These are phyloP conservation scores for Cladophialophora chaetospira DNA, from an alignment of 2,329 filamentous ascomycete genomes.

Conservation along the genomic window DNA sequence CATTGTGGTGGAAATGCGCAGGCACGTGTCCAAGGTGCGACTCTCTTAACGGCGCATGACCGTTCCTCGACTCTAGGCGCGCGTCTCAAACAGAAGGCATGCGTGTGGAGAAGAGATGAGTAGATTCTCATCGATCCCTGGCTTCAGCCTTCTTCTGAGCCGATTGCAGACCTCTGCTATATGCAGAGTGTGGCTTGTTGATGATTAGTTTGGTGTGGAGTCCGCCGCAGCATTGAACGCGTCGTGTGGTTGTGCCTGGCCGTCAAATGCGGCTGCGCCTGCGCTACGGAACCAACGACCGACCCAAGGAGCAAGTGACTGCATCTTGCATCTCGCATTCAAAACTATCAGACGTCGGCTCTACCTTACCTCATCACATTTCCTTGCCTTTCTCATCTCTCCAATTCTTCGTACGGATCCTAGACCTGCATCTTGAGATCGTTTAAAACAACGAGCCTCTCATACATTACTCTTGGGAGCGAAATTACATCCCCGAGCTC, in stretches of 20 bases:
- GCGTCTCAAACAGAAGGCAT: no score
- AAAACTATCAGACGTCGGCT: conserved; percentile 6
- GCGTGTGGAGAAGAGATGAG: no score
- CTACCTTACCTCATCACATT: conserved; percentile 22
- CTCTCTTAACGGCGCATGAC: not conserved
- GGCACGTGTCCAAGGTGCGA: conserved; percentile 8
- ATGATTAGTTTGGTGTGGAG: conserved; percentile 3
- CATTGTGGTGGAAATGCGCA: conserved; percentile 51
- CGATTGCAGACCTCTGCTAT: no score
- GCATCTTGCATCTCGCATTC: conserved; percentile 10
- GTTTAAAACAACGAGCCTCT: not conserved
- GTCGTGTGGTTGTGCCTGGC: conserved; percentile 14
- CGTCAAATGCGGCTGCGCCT: conserved; percentile 5
- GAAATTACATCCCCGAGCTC: not conserved
- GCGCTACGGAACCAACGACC: not conserved
- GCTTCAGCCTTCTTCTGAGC: no score
- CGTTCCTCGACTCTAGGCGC: no score
- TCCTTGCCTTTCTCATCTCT: not conserved
- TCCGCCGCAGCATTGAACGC: conserved; percentile 4
- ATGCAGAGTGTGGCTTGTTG: not conserved
- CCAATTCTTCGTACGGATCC: not conserved
- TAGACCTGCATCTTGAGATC: no score
- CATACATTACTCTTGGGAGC: not conserved
- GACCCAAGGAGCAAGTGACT: not conserved
- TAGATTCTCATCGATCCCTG: no score